These are phyloP conservation scores for Gossypium laxum DNA, from an alignment of 441 rosid species.

Conservation along the genomic window DNA sequence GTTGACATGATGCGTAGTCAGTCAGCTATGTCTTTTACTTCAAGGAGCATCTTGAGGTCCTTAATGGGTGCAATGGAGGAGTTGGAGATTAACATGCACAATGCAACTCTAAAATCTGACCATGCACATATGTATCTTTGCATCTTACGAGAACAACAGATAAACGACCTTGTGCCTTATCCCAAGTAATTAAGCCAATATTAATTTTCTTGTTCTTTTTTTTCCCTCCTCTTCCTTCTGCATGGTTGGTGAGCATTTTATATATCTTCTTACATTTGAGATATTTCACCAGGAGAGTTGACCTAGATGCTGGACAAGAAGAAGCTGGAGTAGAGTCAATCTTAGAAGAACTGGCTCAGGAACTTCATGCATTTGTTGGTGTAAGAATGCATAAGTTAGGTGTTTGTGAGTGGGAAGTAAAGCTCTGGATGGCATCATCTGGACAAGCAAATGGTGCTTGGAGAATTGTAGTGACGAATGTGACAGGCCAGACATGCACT, in stretches of 20 bases:
- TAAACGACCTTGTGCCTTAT: constrained; percentile 81
- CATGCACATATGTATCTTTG: constrained; percentile 96
- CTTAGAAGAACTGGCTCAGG: constrained; percentile 66
- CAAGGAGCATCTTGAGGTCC: constrained; percentile 78
- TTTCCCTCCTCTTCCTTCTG: neutral
- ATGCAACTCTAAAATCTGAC: constrained; percentile 67
- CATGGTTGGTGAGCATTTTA: constrained; percentile 8
- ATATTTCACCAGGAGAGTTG: constrained; percentile 60
- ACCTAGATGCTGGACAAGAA: constrained; percentile 56
- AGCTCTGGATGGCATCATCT: constrained; percentile 78
- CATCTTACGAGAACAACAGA: constrained; percentile 73
- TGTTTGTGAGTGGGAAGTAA: constrained; percentile 98
- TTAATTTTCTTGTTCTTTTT: constrained; percentile 10
- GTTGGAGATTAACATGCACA: constrained; percentile 86
- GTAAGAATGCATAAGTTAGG: constrained; percentile 86
- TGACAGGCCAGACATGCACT: constrained; percentile 89
- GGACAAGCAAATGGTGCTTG: constrained; percentile 92
- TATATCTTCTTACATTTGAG: constrained; percentile 23
- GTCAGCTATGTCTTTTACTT: constrained; percentile 54
- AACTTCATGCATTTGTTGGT: constrained; percentile 70
- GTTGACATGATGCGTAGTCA: constrained; percentile 35
- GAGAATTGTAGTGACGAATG: constrained; percentile 80
- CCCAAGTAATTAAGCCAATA: constrained; percentile 44
- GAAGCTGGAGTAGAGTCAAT: constrained; percentile 59
- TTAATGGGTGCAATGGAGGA: constrained; percentile 95